These are phyloP conservation scores for Lignosus rhinocerotis DNA, from an alignment of 1,284 basidiomycete genomes.

Conservation along the genomic window DNA sequence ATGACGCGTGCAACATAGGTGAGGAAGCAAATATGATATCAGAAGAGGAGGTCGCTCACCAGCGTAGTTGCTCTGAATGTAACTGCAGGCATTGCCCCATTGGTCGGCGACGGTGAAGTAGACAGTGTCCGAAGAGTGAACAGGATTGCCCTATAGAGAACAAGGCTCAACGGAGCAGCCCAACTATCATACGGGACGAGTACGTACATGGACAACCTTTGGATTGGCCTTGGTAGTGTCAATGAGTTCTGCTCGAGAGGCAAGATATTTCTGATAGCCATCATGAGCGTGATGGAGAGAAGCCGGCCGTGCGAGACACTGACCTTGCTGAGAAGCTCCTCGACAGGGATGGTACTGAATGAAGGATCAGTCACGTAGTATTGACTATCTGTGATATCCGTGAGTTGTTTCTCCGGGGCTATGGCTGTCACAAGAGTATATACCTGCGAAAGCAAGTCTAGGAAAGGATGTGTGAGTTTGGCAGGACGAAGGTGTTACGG, in stretches of 20 bases:
- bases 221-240: conserved; percentile 67
- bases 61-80: conserved; percentile 91
- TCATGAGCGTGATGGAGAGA: background rate
- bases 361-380: conserved; percentile 91
- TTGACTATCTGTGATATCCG: conserved; percentile 62
- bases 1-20: background rate
- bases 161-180: conserved; percentile 1
- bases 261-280: conserved; percentile 72
- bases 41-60: conserved; percentile 39
- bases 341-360: conserved; percentile 70
- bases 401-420: background rate
- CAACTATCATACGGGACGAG: background rate
- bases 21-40: background rate
- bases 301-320: background rate
- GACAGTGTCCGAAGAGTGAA: conserved; percentile 87
- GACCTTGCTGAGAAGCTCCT: conserved; percentile 81
- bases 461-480: conserved; percentile 17
- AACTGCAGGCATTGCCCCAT: conserved; percentile 93
- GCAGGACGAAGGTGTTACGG: background rate
- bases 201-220: conserved; percentile 63
- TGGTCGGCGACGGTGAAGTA: conserved; percentile 89
- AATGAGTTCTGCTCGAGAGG: conserved; percentile 79
- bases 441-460: conserved; percentile 78
- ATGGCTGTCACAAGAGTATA: background rate
- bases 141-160: conserved; percentile 67